Conservation (phyloP, 768 basidiomycete genomes). For the Tricholoma saponaceum region DNA sequence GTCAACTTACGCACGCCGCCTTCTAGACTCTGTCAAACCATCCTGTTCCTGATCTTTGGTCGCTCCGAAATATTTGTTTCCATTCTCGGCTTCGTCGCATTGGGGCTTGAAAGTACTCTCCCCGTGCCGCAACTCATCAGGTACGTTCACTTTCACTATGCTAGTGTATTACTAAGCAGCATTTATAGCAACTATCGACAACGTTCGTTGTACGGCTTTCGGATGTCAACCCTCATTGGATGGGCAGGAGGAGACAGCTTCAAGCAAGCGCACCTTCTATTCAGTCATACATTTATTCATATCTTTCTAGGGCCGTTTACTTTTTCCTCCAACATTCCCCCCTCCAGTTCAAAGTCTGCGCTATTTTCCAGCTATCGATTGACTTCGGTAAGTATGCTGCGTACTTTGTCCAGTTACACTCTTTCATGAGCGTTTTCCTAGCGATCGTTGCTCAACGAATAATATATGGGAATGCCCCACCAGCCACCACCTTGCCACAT, state of each 20-base stretch:
- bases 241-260: conserved; percentile 84
- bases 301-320: conserved; percentile 56
- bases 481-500: conserved; percentile 42
- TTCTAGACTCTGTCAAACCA: conserved; percentile 59
- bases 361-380: conserved; percentile 78
- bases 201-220: conserved; percentile 80
- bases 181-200: conserved; percentile 67
- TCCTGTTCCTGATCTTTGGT: conserved; percentile 72
- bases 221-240: conserved; percentile 75
- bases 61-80: conserved; percentile 56
- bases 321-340: conserved; percentile 74
- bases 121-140: conserved; percentile 83
- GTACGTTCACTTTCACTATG: conserved; percentile 28
- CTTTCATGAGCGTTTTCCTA: conserved; percentile 24
- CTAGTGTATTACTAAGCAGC: neutral
- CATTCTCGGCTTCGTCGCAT: conserved; percentile 68
- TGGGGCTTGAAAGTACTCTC: conserved; percentile 83
- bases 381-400: conserved; percentile 56
- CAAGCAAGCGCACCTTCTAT: conserved; percentile 49
- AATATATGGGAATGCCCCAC: conserved; percentile 69
- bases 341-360: conserved; percentile 79
- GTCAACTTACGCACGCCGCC: conserved; percentile 11
- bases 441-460: conserved; percentile 73
- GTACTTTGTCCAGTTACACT: neutral
- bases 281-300: neutral